phyloP scores from a whole-genome alignment of 2,329 filamentous ascomycete genomes.

The Dichotomopilus funicola region DNA sequence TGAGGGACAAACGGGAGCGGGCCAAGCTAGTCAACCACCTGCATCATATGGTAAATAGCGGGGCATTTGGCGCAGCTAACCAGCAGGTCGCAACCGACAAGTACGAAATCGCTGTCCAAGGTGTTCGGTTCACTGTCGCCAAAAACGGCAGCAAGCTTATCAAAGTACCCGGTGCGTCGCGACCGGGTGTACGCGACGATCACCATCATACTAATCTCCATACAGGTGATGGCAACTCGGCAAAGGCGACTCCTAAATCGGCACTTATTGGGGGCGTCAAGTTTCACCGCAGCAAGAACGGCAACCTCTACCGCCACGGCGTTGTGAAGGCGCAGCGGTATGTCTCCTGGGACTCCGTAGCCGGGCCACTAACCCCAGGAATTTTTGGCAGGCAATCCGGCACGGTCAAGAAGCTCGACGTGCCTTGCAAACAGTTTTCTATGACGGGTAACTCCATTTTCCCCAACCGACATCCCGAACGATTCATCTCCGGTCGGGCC shows the following conservation, averaged over 20 bases:
- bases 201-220: slow-evolving; percentile 25
- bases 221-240: slow-evolving; percentile 51
- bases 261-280: slow-evolving; percentile 67
- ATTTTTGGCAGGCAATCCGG: slow-evolving; percentile 40
- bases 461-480: slow-evolving; percentile 29
- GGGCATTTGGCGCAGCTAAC: slow-evolving; percentile 25
- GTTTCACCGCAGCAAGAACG: slow-evolving; percentile 80
- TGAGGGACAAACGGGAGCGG: slow-evolving; percentile 53
- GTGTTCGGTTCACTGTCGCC: slow-evolving; percentile 65
- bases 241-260: slow-evolving; percentile 66
- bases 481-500: slow-evolving; percentile 21
- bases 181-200: slow-evolving; percentile 12
- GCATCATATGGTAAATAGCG: slow-evolving; percentile 29
- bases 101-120: slow-evolving; percentile 62
- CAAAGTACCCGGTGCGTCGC: slow-evolving; percentile 59
- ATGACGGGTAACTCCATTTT: slow-evolving; percentile 57
- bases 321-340: slow-evolving; percentile 72
- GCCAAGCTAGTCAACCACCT: slow-evolving; percentile 47
- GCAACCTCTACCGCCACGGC: slow-evolving; percentile 75
- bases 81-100: slow-evolving; percentile 31
- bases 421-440: slow-evolving; percentile 67
- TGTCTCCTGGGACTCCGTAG: slow-evolving; percentile 30
- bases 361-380: slow-evolving; percentile 35
- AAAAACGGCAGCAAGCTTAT: slow-evolving; percentile 78
- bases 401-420: slow-evolving; percentile 59